A percentile compares a stretch with the other conserved stretches of the same genome.
phyloP scores from a whole-genome alignment of 148 eudicot genomes.

The Selenicereus undatus region DNA sequence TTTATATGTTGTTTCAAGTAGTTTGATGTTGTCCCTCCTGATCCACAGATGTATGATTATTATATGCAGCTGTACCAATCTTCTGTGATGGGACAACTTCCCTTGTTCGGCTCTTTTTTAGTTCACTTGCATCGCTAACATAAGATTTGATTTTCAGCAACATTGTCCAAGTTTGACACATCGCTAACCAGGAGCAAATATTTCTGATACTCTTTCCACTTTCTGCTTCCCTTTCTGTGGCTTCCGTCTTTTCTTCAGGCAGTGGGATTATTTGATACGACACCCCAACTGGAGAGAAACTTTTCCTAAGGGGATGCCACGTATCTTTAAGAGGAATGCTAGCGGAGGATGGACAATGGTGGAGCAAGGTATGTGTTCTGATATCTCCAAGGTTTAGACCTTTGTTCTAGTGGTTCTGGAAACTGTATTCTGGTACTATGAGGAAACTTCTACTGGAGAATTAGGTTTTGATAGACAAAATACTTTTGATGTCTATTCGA shows the following conservation, averaged over 20 bases:
- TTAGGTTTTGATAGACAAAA: too few relatives aligned
- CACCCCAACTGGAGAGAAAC: slow-evolving; percentile 65
- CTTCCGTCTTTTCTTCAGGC: slow-evolving; percentile 38
- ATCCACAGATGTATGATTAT: too few relatives aligned
- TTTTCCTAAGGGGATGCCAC: slow-evolving; percentile 57
- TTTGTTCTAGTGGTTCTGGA: not conserved
- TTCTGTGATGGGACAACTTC: not conserved
- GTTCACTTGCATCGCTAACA: not conserved
- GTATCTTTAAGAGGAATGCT: slow-evolving; percentile 50
- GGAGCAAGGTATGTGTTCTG: slow-evolving; percentile 22
- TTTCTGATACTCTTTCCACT: not conserved
- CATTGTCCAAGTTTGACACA: not conserved
- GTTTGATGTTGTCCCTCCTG: not conserved
- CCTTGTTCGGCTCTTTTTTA: not conserved
- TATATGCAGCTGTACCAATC: too few relatives aligned
- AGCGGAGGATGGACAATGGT: slow-evolving; percentile 46
- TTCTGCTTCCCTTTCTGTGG: not conserved
- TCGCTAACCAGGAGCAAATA: not conserved
- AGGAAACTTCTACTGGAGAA: too few relatives aligned
- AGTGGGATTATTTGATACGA: slow-evolving; percentile 57
- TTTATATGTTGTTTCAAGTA: not conserved
- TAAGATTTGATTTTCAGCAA: not conserved
- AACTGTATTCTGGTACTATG: too few relatives aligned
- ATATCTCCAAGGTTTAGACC: not conserved
- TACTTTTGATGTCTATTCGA: not conserved